Conservation (phyloP, 1,284 basidiomycete species). For the Ustilago vetiveriae region DNA sequence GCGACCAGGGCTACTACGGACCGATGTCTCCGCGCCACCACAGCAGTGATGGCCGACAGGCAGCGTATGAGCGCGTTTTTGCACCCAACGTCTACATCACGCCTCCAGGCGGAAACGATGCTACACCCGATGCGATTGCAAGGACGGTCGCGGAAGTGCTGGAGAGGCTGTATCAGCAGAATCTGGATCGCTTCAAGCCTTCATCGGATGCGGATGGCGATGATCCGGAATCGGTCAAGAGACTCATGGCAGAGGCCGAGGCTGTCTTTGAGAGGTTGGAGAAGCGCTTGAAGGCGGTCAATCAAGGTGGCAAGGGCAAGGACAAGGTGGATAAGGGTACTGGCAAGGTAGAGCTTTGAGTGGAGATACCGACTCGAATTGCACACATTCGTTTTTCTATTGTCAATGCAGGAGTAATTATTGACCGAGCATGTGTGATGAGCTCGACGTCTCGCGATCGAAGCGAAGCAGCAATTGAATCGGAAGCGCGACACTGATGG, state of each 20-base stretch:
- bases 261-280: constrained; percentile 71
- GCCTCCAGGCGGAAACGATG: constrained; percentile 29
- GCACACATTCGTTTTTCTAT: too few species aligned
- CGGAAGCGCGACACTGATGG: too few species aligned
- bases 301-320: constrained; percentile 1
- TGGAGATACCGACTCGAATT: too few species aligned
- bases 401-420: too few species aligned
- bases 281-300: constrained; percentile 51
- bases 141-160: constrained; percentile 64
- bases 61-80: constrained; percentile 29
- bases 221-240: constrained; percentile 71
- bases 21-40: constrained; percentile 21
- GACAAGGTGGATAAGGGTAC: background rate
- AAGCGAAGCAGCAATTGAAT: too few species aligned
- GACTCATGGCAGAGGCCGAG: constrained; percentile 67
- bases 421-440: too few species aligned
- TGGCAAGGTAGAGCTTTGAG: constrained; percentile 23
- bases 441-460: too few species aligned
- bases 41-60: background rate
- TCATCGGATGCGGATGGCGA: constrained; percentile 22
- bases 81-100: constrained; percentile 47
- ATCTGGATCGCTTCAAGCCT: constrained; percentile 6
- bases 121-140: constrained; percentile 60
- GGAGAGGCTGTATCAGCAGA: constrained; percentile 57
- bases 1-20: constrained; percentile 29